Percentiles rank a stretch among this genome's conserved stretches.
These are phyloP conservation scores for Stevia rebaudiana DNA, from an alignment of 140 eudicot species.

Conservation along the genomic window DNA sequence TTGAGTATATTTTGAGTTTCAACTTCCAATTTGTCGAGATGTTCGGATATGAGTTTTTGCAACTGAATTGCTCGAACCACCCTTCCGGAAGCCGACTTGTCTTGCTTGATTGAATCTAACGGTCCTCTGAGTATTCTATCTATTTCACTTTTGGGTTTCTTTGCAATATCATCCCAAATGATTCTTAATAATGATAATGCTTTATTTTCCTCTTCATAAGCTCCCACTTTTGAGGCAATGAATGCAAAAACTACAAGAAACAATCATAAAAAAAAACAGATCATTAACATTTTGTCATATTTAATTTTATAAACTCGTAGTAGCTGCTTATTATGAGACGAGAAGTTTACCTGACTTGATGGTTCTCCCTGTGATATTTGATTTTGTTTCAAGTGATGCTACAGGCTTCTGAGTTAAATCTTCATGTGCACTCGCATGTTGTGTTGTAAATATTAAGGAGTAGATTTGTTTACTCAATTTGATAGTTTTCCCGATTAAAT, in stretches of 20 bases:
- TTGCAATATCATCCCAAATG: conserved; percentile 18
- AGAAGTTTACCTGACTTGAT: conserved; percentile 8
- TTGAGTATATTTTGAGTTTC: not conserved
- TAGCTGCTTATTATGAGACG: too few relatives aligned
- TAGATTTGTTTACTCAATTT: not conserved
- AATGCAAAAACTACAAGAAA: conserved; percentile 4
- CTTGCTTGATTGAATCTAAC: not conserved
- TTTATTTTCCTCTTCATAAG: conserved; percentile 4
- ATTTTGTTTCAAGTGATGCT: not conserved
- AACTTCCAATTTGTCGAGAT: not conserved
- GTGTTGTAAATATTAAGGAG: too few relatives aligned
- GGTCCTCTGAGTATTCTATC: conserved; percentile 18
- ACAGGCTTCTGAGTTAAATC: not conserved
- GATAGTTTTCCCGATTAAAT: not conserved
- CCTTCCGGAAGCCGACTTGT: not conserved
- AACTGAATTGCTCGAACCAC: not conserved
- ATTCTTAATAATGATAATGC: conserved; percentile 14
- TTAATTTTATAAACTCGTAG: too few relatives aligned
- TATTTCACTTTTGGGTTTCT: not conserved
- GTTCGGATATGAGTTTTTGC: not conserved
- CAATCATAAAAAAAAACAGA: too few relatives aligned
- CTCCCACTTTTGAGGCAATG: conserved; percentile 3
- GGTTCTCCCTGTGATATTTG: not conserved
- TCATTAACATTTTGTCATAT: too few relatives aligned
- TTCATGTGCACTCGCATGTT: not conserved